A percentile compares a stretch with the other conserved stretches of the same genome.
phyloP scores from a whole-genome alignment of 768 basidiomycete genomes.

The Russula sp. region DNA sequence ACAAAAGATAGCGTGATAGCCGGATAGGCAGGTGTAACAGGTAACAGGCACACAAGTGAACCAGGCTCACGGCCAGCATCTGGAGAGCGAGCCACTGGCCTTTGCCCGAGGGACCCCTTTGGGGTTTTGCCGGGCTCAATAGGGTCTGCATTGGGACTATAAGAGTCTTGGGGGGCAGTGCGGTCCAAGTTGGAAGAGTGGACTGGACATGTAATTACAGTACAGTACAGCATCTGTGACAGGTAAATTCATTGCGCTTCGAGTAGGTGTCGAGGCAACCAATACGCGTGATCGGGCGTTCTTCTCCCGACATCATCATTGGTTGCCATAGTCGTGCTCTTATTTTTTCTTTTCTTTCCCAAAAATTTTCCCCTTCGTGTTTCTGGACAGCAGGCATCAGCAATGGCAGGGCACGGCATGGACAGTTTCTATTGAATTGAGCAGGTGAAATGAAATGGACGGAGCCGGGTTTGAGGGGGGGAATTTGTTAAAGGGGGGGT shows the following conservation, averaged over 20 bases:
- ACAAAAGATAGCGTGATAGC: slow-evolving; percentile 12
- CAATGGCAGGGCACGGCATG: no score
- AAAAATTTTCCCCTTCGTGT: neutral
- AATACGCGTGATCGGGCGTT: slow-evolving; percentile 17
- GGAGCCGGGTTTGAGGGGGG: neutral
- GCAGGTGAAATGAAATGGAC: neutral
- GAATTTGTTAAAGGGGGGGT: neutral
- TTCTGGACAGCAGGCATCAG: neutral
- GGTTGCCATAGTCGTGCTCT: neutral
- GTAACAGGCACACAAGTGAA: neutral
- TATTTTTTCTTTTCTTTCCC: neutral
- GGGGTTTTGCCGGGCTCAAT: neutral
- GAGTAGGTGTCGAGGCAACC: neutral
- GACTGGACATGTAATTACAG: neutral
- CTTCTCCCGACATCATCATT: slow-evolving; percentile 14
- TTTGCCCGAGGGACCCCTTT: no score
- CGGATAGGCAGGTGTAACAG: neutral
- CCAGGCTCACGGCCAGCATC: neutral
- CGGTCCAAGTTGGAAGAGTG: neutral
- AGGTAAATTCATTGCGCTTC: neutral
- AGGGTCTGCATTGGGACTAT: neutral
- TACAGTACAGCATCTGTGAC: neutral
- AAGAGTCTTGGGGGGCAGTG: neutral
- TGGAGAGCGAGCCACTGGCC: no score
- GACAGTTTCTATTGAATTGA: neutral